phyloP scores from a whole-genome alignment of 192 early-diverging fungal genomes.

The Dissophora globulifera region DNA sequence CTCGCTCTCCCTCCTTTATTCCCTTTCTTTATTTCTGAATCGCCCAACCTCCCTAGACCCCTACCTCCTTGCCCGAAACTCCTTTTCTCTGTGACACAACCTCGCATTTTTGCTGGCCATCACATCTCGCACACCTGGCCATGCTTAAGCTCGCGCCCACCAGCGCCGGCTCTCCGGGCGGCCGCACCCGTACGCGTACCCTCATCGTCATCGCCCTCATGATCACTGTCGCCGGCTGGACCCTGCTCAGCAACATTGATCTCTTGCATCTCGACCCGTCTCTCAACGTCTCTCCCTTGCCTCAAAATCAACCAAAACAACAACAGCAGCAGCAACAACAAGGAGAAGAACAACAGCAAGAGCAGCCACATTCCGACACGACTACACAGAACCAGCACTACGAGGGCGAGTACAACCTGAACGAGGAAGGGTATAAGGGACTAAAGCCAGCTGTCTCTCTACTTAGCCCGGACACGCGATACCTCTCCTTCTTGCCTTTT shows the following conservation, averaged over 20 bases:
- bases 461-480: conserved; percentile 21
- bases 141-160: too few relatives aligned
- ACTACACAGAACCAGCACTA: too few relatives aligned
- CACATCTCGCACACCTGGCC: too few relatives aligned
- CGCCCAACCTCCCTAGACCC: too few relatives aligned
- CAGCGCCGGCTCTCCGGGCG: too few relatives aligned
- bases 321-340: conserved; percentile 1
- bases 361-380: not conserved
- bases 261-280: not conserved
- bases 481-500: conserved; percentile 40
- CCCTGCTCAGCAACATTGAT: conserved; percentile 16
- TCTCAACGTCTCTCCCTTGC: not conserved
- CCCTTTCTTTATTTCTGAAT: too few relatives aligned
- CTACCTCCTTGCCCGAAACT: too few relatives aligned
- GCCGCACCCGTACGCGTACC: too few relatives aligned
- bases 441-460: conserved; percentile 18
- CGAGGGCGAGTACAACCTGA: not conserved
- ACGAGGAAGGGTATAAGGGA: too few relatives aligned
- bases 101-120: too few relatives aligned
- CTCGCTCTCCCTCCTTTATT: too few relatives aligned
- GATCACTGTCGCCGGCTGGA: conserved; percentile 24
- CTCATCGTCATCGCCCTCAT: conserved; percentile 12
- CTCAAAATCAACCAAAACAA: not conserved
- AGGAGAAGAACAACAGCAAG: not conserved
- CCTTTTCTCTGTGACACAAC: too few relatives aligned